phyloP scores from a whole-genome alignment of 257 asterid species.

The Solanum chilense region DNA sequence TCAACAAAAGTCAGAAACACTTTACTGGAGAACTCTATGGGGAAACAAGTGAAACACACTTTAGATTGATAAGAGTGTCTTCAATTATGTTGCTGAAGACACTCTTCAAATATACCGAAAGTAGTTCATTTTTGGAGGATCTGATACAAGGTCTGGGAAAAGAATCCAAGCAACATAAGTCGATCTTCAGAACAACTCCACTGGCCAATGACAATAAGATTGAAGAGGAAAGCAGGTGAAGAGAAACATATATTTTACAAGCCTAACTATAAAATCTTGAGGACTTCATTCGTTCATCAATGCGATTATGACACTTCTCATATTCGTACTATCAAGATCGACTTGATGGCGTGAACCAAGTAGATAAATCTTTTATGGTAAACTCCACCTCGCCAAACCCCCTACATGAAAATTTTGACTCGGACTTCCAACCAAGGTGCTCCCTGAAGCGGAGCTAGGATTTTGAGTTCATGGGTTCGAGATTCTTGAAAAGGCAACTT shows the following conservation, averaged over 20 bases:
- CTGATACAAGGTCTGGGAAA: accelerated
- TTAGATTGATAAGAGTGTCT: neutral
- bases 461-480: neutral
- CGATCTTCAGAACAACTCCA: neutral
- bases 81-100: neutral
- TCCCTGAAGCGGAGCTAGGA: neutral
- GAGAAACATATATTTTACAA: neutral
- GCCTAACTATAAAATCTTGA: neutral
- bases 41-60: neutral
- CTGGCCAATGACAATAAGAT: neutral
- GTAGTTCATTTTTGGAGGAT: neutral
- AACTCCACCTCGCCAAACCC: neutral
- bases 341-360: neutral
- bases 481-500: neutral
- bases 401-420: neutral
- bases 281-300: neutral
- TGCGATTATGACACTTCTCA: neutral
- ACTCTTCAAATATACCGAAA: neutral
- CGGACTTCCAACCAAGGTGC: neutral
- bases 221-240: neutral
- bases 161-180: neutral
- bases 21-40: neutral
- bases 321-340: neutral
- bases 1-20: neutral
- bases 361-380: neutral